These are phyloP conservation scores for Saccharomycopsis malanga DNA, from an alignment of 805 yeast species.

Conservation along the genomic window DNA sequence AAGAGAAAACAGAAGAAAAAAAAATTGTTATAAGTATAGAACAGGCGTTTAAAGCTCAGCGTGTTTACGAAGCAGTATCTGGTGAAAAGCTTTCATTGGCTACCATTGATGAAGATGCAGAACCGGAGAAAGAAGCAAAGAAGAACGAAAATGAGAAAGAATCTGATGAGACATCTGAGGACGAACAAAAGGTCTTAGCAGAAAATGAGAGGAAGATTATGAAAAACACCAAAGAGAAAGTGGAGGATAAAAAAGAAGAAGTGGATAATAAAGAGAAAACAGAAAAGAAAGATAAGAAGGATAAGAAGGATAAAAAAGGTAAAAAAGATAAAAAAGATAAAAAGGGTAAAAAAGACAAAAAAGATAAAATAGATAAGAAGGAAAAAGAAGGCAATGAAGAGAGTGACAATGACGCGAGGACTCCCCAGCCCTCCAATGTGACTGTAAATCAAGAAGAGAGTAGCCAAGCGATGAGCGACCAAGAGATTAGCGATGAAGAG, in stretches of 20 bases:
- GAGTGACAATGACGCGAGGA: background rate
- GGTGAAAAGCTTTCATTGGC: constrained; percentile 32
- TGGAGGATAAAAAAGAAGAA: constrained; percentile 18
- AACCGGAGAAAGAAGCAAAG: constrained; percentile 13
- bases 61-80: constrained; percentile 30
- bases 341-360: constrained; percentile 15
- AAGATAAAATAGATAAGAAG: constrained; percentile 18
- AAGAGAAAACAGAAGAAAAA: constrained; percentile 18
- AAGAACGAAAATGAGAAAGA: background rate
- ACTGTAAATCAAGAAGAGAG: background rate
- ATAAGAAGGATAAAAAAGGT: constrained; percentile 20
- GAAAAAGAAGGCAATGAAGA: background rate
- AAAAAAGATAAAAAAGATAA: constrained; percentile 13
- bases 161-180: background rate
- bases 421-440: background rate
- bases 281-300: constrained; percentile 19
- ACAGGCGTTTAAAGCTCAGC: constrained; percentile 37
- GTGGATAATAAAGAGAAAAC: constrained; percentile 16
- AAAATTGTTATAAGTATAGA: constrained; percentile 27
- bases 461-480: background rate
- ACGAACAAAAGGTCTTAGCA: constrained; percentile 10
- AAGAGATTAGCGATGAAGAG: constrained; percentile 6
- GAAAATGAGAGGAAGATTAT: background rate
- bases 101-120: constrained; percentile 22
- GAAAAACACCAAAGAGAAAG: constrained; percentile 3